phyloP scores from a whole-genome alignment of 2,329 filamentous ascomycete genomes.

The Phaeoacremonium minimum region DNA sequence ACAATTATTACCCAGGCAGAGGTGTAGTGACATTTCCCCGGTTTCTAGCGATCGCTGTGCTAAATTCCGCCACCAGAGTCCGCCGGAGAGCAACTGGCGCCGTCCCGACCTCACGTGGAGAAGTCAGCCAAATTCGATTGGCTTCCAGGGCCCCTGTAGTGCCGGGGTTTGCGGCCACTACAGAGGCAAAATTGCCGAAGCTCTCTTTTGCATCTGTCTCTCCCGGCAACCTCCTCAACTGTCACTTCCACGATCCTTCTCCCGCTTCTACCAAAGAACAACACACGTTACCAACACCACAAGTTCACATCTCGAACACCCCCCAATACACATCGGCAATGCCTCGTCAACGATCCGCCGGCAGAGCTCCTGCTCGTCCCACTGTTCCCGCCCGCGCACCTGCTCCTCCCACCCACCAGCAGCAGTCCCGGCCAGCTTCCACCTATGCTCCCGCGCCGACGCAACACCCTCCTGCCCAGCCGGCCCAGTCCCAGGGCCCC shows the following conservation, averaged over 20 bases:
- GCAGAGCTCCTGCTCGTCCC: conserved; percentile 62
- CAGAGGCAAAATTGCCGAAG: conserved; percentile 16
- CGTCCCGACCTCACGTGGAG: conserved; percentile 11
- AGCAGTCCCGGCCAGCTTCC: conserved; percentile 66
- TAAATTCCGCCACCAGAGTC: too few relatives aligned
- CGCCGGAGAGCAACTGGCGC: too few relatives aligned
- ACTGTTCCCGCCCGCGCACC: conserved; percentile 55
- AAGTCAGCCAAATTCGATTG: conserved; percentile 17
- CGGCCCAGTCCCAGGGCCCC: conserved; percentile 60
- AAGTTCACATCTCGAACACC: conserved; percentile 6
- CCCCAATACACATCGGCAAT: conserved; percentile 41
- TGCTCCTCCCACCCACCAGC: conserved; percentile 37
- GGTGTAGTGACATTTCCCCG: too few relatives aligned
- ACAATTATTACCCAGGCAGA: too few relatives aligned
- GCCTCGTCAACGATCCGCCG: conserved; percentile 73
- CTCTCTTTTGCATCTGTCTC: conserved; percentile 12
- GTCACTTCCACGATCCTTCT: conserved; percentile 1
- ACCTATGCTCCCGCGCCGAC: conserved; percentile 55
- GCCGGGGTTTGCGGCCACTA: conserved; percentile 10
- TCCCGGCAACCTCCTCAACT: conserved; percentile 10
- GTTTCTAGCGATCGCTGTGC: too few relatives aligned
- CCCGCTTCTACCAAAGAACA: conserved; percentile 1
- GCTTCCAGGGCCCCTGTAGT: conserved; percentile 15
- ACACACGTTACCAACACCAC: conserved; percentile 3
- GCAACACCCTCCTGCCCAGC: conserved; percentile 39